Base-by-base conservation (phyloP, 768 basidiomycete species). In the Saitozyma podzolica region DNA sequence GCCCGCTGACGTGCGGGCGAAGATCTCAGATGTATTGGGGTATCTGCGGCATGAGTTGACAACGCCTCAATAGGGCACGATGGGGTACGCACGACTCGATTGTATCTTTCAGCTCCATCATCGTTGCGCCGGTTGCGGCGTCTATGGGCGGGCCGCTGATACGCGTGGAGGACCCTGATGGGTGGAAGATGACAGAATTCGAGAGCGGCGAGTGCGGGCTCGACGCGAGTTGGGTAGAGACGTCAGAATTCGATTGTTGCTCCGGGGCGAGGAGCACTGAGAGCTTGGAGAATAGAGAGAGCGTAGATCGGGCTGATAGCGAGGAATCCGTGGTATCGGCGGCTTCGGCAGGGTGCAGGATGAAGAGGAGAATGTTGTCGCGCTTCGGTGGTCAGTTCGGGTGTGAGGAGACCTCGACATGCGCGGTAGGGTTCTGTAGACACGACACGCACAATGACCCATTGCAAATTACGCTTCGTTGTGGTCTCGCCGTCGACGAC, bases 371-470 rank as follows among this genome's bases (percentile, higher is more conserved):
- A 4, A 66, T 55, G 40, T 58, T 61, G 41, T 72, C 65, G 2
- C 70, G 64, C 70, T 72, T 41, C 19, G 39, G 5, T 0, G 16
- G 17, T 49, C 29, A 64, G 39, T 17, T 2, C 29, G 29, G 29
- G 29, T 2, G 5, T 29, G 29, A 29, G 29, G 2, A 29, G 29
- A 29, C 29, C 2, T 29, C 29, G 29, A 29, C 29, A 29, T 29
- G 29, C 43, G 41, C 17, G 9, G 19, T n/a, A 49, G 47, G 42
- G 20, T 37, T 4, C 19, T 1, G 5, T 9, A 42, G 37, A 56
- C 39, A 17, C 3, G 13, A 19, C 6, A 67, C 72, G 63, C 59
- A 73, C 72, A 8, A 68, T 67, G 40, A 73, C 54, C 72, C 72
- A 73, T 16, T 37, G 52, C 19, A 64, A n/a, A n/a, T 52, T 16